phyloP scores from a whole-genome alignment of 805 yeast species.

The Naumovozyma baii region DNA sequence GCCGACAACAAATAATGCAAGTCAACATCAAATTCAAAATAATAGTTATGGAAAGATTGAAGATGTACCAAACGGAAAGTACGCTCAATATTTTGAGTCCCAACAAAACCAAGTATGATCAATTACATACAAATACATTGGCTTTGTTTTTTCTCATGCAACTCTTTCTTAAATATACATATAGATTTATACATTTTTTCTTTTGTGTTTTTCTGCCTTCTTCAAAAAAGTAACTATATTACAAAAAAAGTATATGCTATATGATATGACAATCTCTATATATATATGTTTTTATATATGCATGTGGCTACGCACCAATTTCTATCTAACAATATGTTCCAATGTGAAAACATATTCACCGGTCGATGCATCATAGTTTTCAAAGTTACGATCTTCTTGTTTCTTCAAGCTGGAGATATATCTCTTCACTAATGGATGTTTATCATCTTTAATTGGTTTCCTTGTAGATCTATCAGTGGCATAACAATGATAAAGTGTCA shows the following conservation, averaged over 20 bases:
- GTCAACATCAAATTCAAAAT: too few species aligned
- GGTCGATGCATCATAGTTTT: slow-evolving; percentile 64
- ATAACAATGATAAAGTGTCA: slow-evolving; percentile 70
- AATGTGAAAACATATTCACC: slow-evolving; percentile 59
- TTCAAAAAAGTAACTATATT: background rate
- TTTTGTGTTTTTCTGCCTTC: too few species aligned
- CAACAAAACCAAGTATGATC: slow-evolving; percentile 51
- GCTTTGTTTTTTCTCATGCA: too few species aligned
- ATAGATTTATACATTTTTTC: too few species aligned
- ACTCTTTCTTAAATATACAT: too few species aligned
- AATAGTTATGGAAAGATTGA: background rate
- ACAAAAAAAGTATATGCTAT: background rate
- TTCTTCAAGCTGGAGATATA: slow-evolving; percentile 61
- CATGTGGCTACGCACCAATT: background rate
- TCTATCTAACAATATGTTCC: slow-evolving; percentile 10
- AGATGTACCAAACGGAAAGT: background rate
- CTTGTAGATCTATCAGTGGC: slow-evolving; percentile 68
- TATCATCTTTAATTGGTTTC: slow-evolving; percentile 66
- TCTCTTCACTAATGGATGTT: slow-evolving; percentile 56
- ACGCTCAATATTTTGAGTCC: slow-evolving; percentile 45
- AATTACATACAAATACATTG: too few species aligned
- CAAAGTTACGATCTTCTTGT: slow-evolving; percentile 48
- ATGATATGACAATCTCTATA: background rate
- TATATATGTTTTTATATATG: background rate
- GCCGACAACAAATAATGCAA: background rate